Base-by-base conservation (phyloP, 129 eudicot genomes). In the Helianthus tuberosus region DNA sequence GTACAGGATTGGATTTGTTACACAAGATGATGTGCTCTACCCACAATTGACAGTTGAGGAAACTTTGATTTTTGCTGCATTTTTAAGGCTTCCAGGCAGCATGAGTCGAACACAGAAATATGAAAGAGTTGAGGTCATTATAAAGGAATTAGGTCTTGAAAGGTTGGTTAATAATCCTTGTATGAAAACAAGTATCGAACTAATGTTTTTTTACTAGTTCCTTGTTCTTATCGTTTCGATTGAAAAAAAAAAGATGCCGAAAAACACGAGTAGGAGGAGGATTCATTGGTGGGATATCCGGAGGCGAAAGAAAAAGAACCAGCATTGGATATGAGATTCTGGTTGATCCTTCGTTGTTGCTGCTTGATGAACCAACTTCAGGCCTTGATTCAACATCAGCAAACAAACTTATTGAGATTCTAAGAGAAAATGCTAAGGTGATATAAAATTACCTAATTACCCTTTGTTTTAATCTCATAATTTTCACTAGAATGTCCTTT, bases 311-410 rank as follows among this genome's bases (percentile, higher is more conserved):
- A 55, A 95, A 95, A 79, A 81, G 99, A 77, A 91, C 99, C 11
- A 95, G 99, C 41, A 95, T 91, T 14, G 99, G 94, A 11, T 80
- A 91, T 46, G 99, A 95, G 78, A 88, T 95, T 46, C 82, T 95
- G 4, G 97, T 91, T 71, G 99, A 95, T 84, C 97, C 99, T 73
- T 95, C 99, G 3, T 57, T 91, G 46, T 71, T 95, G 36, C 81
- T 95, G 83, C 97, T 95, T 4, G 99, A 95, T 75, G 99, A 95
- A 84, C 99, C 99, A 43, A 95, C 99, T 84, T 95, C 99, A 3
- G 99, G 99, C 25, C 97, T 95, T 53, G 99, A 95, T 82, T 95
- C 99, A 38, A 86, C 97, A 46, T 85, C 97, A 14, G 99, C 99
- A 23, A 89, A 85, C 77, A 84, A 84, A 74, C 86, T 95, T 39